phyloP scores from a whole-genome alignment of 106 monocot species.

The Xerophyta viscosa region DNA sequence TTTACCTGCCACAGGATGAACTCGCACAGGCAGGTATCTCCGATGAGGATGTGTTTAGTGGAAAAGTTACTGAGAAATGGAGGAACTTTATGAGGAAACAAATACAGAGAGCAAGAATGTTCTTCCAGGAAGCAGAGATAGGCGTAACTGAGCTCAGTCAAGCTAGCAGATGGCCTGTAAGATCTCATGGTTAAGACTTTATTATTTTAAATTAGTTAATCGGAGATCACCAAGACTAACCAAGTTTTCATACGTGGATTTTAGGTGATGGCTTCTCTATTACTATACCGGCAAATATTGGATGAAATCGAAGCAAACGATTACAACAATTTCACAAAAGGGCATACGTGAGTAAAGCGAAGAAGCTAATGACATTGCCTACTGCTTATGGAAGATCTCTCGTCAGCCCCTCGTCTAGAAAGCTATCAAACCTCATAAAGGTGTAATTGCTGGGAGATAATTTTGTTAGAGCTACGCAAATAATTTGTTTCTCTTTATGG shows the following conservation, averaged over 20 bases:
- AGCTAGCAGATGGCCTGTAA: constrained; percentile 95
- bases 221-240: too few species aligned
- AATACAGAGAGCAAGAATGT: constrained; percentile 80
- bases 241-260: constrained; percentile 1
- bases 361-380: constrained; percentile 75
- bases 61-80: constrained; percentile 86
- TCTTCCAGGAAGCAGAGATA: constrained; percentile 78
- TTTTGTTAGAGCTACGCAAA: too few species aligned
- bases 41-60: constrained; percentile 78
- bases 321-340: constrained; percentile 96
- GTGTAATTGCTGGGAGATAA: not conserved
- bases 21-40: constrained; percentile 68
- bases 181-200: not conserved
- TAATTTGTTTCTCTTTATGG: too few species aligned
- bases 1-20: constrained; percentile 92
- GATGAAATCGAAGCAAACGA: constrained; percentile 99
- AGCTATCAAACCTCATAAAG: constrained; percentile 12
- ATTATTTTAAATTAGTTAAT: too few species aligned
- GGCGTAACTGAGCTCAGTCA: constrained; percentile 75
- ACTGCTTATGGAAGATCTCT: constrained; percentile 70
- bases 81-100: constrained; percentile 91
- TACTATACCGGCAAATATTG: constrained; percentile 74
- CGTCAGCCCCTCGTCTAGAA: constrained; percentile 30
- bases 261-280: constrained; percentile 85
- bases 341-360: constrained; percentile 88